Evolutionary conservation across 2,329 filamentous ascomycete species (phyloP).

Genomic region (Alternaria arbusti): DNA sequence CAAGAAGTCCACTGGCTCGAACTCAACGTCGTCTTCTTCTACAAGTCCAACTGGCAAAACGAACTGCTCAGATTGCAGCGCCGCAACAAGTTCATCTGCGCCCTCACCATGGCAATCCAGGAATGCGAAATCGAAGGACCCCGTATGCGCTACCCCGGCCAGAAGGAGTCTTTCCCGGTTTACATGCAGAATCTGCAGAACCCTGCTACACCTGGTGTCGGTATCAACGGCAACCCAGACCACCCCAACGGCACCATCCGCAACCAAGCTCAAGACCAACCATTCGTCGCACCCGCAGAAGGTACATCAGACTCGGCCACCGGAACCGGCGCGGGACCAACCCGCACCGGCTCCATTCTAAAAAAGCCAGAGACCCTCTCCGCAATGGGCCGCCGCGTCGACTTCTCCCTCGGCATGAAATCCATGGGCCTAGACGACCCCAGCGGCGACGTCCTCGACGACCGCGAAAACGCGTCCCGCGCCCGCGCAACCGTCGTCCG

Average conservation of each 20-base stretch:
- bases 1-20: slow-evolving; percentile 84
- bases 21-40: slow-evolving; percentile 94
- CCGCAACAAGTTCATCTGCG: slow-evolving; percentile 92
- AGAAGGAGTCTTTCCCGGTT: slow-evolving; percentile 70
- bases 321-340: slow-evolving; percentile 10
- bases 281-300: slow-evolving; percentile 50
- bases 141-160: slow-evolving; percentile 73
- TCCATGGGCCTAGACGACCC: slow-evolving; percentile 64
- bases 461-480: slow-evolving; percentile 50
- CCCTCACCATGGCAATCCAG: slow-evolving; percentile 85
- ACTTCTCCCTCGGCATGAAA: slow-evolving; percentile 73
- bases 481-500: slow-evolving; percentile 49
- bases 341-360: slow-evolving; percentile 60
- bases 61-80: slow-evolving; percentile 87
- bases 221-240: slow-evolving; percentile 54
- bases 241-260: slow-evolving; percentile 49
- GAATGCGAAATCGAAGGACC: slow-evolving; percentile 86
- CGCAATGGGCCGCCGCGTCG: slow-evolving; percentile 67
- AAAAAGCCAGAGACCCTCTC: slow-evolving; percentile 64
- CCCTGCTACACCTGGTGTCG: slow-evolving; percentile 50
- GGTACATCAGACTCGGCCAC: slow-evolving; percentile 11
- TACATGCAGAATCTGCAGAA: slow-evolving; percentile 64
- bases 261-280: slow-evolving; percentile 48
- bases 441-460: slow-evolving; percentile 70
- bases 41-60: slow-evolving; percentile 97